A percentile compares a stretch with the other conserved stretches of the same genome.
Conservation (phyloP, 1,139 yeast genomes). For the Scheffersomyces parashehatae region DNA sequence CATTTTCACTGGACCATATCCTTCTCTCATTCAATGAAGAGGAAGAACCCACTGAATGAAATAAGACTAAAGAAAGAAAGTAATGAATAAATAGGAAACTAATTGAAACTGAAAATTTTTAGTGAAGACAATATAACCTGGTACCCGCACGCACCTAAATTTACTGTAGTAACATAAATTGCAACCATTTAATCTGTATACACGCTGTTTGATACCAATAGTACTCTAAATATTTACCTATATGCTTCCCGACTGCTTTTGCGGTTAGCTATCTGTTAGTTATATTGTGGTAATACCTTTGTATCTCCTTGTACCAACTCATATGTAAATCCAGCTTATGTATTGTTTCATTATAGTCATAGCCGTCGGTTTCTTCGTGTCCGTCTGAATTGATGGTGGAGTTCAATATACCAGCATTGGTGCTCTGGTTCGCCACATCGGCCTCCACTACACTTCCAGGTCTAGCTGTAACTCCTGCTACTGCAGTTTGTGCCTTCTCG, state of each 20-base stretch:
- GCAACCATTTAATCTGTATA: too few relatives aligned
- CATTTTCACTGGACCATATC: too few relatives aligned
- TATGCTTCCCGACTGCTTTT: too few relatives aligned
- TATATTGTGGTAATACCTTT: slow-evolving; percentile 5
- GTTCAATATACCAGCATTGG: slow-evolving; percentile 8
- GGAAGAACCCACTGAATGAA: background rate
- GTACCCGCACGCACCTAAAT: too few relatives aligned
- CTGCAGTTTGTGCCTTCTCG: slow-evolving; percentile 13
- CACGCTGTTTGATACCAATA: too few relatives aligned
- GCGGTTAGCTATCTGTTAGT: background rate
- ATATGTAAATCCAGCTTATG: slow-evolving; percentile 10
- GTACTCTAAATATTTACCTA: too few relatives aligned
- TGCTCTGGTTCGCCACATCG: slow-evolving; percentile 3
- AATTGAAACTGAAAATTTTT: too few relatives aligned
- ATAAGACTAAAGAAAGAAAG: background rate
- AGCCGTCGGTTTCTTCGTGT: slow-evolving; percentile 7
- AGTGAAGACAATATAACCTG: too few relatives aligned
- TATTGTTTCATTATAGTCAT: slow-evolving; percentile 3
- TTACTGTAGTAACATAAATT: too few relatives aligned
- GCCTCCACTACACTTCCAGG: slow-evolving; percentile 1
- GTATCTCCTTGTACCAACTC: slow-evolving; percentile 12
- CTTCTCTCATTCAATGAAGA: too few relatives aligned
- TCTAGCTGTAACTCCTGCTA: background rate
- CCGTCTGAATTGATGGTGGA: slow-evolving; percentile 7
- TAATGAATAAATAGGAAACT: background rate